Percentiles rank a stretch among this genome's conserved stretches.
Evolutionary conservation across 2,329 filamentous ascomycete species (phyloP).

Genomic region (Xylaria sp.): DNA sequence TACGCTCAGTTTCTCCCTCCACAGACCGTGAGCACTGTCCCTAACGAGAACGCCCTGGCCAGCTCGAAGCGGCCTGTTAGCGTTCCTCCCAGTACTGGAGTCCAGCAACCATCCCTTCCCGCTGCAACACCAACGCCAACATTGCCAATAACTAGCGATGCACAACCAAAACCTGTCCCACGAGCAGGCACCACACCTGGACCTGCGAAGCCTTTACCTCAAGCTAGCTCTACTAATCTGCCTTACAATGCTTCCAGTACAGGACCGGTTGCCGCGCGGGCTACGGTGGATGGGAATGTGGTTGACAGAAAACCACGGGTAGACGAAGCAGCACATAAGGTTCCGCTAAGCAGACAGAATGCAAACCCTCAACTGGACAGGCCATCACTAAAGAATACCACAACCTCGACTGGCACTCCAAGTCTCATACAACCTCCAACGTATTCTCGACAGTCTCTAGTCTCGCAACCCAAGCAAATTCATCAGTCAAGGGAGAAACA

Average conservation of each 20-base stretch:
- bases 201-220: conserved; percentile 15
- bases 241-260: conserved; percentile 13
- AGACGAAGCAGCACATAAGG: conserved; percentile 14
- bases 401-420: conserved; percentile 1
- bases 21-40: conserved; percentile 28
- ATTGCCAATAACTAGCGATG: conserved; percentile 30
- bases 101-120: conserved; percentile 27
- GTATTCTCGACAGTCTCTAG: conserved; percentile 14
- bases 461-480: conserved; percentile 10
- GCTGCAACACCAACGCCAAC: conserved; percentile 13
- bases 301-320: conserved; percentile 5
- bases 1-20: conserved; percentile 42
- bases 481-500: conserved; percentile 15
- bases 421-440: conserved; percentile 1
- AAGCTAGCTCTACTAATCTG: conserved; percentile 7
- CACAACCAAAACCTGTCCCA: conserved; percentile 21
- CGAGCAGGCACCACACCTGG: conserved; percentile 14
- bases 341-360: conserved; percentile 22
- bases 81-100: conserved; percentile 28
- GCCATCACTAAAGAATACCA: neutral
- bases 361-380: neutral
- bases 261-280: neutral
- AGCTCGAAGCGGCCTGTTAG: conserved; percentile 37
- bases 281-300: neutral
- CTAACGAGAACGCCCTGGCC: conserved; percentile 36